Conservation (phyloP, 768 basidiomycete genomes). For the Boletus vermiculosoides region DNA sequence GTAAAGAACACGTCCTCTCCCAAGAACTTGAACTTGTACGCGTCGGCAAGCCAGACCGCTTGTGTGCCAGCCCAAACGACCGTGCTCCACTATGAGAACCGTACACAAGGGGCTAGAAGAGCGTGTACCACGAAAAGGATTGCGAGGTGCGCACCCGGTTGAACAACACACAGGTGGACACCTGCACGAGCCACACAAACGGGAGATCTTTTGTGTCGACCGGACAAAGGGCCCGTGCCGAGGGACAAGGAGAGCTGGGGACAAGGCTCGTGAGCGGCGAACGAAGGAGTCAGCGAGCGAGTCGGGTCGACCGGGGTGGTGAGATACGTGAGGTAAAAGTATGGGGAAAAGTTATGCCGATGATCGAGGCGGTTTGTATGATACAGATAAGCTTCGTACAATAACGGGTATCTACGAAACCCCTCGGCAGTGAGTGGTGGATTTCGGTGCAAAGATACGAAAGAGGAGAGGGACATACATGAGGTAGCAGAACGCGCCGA, state of each 20-base stretch:
- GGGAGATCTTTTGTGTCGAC: conserved; percentile 58
- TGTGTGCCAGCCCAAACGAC: too few relatives aligned
- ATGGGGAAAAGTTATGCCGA: conserved; percentile 97
- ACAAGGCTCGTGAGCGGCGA: conserved; percentile 82
- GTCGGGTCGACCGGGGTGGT: conserved; percentile 50
- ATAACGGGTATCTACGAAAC: conserved; percentile 70
- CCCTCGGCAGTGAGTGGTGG: background rate
- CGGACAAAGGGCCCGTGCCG: conserved; percentile 72
- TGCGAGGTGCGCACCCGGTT: conserved; percentile 98
- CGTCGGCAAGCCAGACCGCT: too few relatives aligned
- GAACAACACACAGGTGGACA: conserved; percentile 84
- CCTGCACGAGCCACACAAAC: conserved; percentile 91
- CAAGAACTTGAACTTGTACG: too few relatives aligned
- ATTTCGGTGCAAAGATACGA: background rate
- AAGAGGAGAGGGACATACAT: background rate
- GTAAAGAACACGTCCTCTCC: too few relatives aligned
- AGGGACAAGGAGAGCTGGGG: conserved; percentile 79
- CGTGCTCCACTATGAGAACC: too few relatives aligned
- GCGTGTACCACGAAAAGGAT: conserved; percentile 59
- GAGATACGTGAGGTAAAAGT: conserved; percentile 94
- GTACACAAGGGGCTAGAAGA: too few relatives aligned
- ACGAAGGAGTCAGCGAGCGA: conserved; percentile 48
- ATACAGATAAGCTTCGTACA: conserved; percentile 91
- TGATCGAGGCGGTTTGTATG: conserved; percentile 91
- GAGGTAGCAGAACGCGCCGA: too few relatives aligned